Evolutionary conservation across 345 rosid genomes (phyloP).

Genomic region (Triadica sebifera): DNA sequence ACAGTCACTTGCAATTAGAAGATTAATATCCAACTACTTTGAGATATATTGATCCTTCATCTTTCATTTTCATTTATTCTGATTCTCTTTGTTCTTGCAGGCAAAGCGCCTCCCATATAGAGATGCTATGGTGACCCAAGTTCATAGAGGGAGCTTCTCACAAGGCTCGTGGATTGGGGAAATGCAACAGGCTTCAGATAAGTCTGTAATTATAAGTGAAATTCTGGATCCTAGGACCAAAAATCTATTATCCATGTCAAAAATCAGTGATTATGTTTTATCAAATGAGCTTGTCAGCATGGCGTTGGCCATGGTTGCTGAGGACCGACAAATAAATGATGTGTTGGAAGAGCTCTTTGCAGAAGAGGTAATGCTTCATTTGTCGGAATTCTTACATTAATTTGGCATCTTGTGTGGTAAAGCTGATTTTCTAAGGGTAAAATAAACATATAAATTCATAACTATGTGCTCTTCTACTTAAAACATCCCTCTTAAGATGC

Average conservation of each 20-base stretch:
- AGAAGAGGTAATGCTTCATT: conserved; percentile 54
- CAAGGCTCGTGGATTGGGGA: conserved; percentile 72
- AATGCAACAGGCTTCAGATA: conserved; percentile 77
- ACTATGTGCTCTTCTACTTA: not conserved
- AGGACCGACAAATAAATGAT: conserved; percentile 67
- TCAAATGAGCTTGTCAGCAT: conserved; percentile 81
- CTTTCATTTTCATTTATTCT: not conserved
- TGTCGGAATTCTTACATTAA: conserved; percentile 1
- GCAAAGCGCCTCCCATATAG: conserved; percentile 68
- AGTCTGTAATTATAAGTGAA: conserved; percentile 68
- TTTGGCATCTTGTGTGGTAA: not conserved
- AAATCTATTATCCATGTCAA: conserved; percentile 63
- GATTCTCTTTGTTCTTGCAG: conserved; percentile 31
- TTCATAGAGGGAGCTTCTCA: conserved; percentile 48
- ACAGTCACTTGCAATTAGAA: not conserved
- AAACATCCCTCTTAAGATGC: not conserved
- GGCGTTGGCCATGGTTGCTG: conserved; percentile 85
- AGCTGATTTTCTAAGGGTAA: not conserved
- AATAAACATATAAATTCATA: not conserved
- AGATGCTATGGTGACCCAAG: conserved; percentile 39
- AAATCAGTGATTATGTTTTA: conserved; percentile 67
- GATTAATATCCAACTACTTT: not conserved
- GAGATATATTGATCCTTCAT: not conserved
- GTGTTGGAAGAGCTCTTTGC: conserved; percentile 72
- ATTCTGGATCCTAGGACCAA: conserved; percentile 73